These are phyloP conservation scores for Teratosphaeria zuluensis DNA, from an alignment of 2,329 filamentous ascomycete genomes.

Conservation along the genomic window DNA sequence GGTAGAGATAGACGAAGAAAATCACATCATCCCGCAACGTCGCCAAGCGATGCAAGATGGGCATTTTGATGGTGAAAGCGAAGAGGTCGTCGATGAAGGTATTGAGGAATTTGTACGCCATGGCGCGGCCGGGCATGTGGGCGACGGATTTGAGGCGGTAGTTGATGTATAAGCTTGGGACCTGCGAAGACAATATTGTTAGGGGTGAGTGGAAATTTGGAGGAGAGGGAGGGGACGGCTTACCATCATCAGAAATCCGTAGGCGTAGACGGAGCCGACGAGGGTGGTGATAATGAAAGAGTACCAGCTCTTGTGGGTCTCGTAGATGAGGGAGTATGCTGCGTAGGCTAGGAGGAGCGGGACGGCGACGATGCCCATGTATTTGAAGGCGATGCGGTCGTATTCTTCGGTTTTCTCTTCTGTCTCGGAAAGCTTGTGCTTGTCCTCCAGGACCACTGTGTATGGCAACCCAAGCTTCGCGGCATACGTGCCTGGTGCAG, in stretches of 20 bases:
- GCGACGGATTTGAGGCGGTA: constrained; percentile 86
- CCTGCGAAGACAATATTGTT: constrained; percentile 9
- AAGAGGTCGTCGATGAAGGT: constrained; percentile 99
- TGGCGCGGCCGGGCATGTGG: constrained; percentile 91
- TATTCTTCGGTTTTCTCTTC: constrained; percentile 99
- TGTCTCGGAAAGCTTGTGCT: constrained; percentile 87
- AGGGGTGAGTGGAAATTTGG: neutral
- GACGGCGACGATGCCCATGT: constrained; percentile 86
- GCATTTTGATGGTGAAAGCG: constrained; percentile 99
- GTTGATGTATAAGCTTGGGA: constrained; percentile 96
- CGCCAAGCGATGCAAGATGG: constrained; percentile 79
- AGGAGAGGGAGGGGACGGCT: constrained; percentile 1
- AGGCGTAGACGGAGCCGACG: constrained; percentile 92
- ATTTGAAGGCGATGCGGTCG: constrained; percentile 93
- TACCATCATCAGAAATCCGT: constrained; percentile 97
- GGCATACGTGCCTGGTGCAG: constrained; percentile 52
- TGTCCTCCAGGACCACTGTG: constrained; percentile 81
- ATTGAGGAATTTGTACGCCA: constrained; percentile 98
- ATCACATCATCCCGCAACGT: constrained; percentile 93
- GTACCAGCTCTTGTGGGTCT: constrained; percentile 87
- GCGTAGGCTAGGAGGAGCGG: constrained; percentile 85
- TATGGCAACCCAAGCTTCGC: constrained; percentile 47
- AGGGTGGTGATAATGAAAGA: constrained; percentile 90
- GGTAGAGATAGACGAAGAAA: constrained; percentile 96
- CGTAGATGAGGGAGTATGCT: constrained; percentile 81